Conservation (phyloP, 106 monocot genomes). For the Allium sativum region DNA sequence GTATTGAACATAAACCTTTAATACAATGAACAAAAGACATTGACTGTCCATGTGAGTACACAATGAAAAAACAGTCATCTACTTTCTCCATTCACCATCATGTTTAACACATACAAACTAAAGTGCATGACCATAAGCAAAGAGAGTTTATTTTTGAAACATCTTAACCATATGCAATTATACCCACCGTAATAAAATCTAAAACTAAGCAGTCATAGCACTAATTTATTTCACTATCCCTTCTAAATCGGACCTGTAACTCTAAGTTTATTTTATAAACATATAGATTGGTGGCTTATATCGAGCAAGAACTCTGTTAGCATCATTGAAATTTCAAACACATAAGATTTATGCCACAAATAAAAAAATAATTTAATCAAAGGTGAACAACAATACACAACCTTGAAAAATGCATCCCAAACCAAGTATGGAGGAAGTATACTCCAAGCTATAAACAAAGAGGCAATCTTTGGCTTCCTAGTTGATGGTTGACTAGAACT, state of each 20-base stretch:
- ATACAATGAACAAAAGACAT: no score
- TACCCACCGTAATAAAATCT: not conserved
- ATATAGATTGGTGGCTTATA: no score
- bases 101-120: no score
- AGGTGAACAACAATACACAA: not conserved
- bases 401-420: conserved; percentile 89
- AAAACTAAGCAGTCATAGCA: no score
- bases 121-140: not conserved
- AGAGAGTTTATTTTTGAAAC: not conserved
- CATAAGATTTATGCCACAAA: no score
- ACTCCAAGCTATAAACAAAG: conserved; percentile 83
- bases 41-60: no score
- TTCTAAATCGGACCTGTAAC: conserved; percentile 42
- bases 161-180: not conserved
- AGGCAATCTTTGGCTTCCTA: conserved; percentile 50
- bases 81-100: no score
- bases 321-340: no score
- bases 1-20: no score
- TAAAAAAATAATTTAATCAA: not conserved
- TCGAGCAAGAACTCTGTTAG: no score
- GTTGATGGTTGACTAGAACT: not conserved
- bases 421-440: conserved; percentile 66
- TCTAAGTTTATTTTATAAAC: conserved; percentile 29
- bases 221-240: conserved; percentile 12
- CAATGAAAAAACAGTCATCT: no score